Base-by-base conservation (phyloP, 225 moss, liverwort and hornwort species). In the Asterella californica region DNA sequence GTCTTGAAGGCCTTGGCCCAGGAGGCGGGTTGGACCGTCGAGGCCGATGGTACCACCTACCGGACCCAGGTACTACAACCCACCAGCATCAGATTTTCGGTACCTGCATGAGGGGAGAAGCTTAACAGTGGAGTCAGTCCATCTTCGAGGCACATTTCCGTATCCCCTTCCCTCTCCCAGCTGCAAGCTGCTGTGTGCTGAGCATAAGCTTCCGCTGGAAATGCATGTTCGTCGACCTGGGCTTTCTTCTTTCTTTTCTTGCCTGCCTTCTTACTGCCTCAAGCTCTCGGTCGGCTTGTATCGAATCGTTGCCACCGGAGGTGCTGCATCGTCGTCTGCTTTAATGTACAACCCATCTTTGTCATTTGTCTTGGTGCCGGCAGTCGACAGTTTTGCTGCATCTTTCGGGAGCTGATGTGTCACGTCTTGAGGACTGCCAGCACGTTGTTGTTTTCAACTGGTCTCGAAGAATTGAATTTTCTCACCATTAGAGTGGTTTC, bases 1-100 rank as follows among this genome's bases (percentile, higher is more conserved):
- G 99, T 99, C 3, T 85, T 99, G 18, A 99, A 99, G 82, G 93
- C 99, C 14, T 76, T 99, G 77, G 99, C 99, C 14, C 90, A 93
- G 19, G 99, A 99, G 81, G 99, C 99, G 0, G 99, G 99, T 63
- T 99, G 99, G 99, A 93, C 93, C 7, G 99, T 99, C 53, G 99
- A 99, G 80, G 92, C 93, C 14, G 99, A 99, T 78, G 99, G 99
- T 81, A 99, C 89, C 75, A 99, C 99, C 0, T 99, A 93, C 65
- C 92, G 99, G 72, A 36, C 82, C 62, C 97, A 99, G 95, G 97
- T 97, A 90, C 48, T 0, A 18, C 14, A 70, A 34, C 69, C 19
- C 37, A 12, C 69, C 42, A 42, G 7, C 42, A 42, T n/a, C 42
- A 42, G 42, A 42, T 42, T 42, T n/a, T 42, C 4, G 42, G 42